These are phyloP conservation scores for Botrytis medusae DNA, from an alignment of 2,329 filamentous ascomycete genomes.

Conservation along the genomic window DNA sequence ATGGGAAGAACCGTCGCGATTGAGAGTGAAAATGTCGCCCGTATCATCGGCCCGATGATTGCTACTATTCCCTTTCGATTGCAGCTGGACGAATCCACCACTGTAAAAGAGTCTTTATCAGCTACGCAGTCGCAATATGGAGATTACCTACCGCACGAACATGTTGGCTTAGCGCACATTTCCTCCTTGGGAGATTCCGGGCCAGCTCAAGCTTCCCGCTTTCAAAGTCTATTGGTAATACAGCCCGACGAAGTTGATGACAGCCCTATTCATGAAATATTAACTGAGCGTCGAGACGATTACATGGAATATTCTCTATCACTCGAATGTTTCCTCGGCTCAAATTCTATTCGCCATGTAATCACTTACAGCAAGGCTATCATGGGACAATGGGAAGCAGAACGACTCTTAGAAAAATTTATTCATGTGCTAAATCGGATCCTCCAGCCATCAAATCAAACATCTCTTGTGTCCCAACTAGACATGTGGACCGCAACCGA, in stretches of 20 bases:
- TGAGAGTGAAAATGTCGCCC: background rate
- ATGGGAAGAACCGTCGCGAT: slow-evolving; percentile 43
- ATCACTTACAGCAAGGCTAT: background rate
- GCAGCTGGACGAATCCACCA: background rate
- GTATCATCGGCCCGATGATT: background rate
- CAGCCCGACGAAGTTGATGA: background rate
- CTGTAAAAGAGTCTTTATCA: background rate
- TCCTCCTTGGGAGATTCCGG: background rate
- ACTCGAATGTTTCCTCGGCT: background rate
- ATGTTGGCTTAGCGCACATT: background rate
- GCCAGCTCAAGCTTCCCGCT: background rate
- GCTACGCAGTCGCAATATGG: background rate
- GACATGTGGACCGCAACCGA: background rate
- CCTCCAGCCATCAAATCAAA: background rate
- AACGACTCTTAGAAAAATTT: background rate
- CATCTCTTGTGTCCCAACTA: background rate
- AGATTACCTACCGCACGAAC: background rate
- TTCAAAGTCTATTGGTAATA: background rate
- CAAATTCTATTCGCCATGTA: background rate
- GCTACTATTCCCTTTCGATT: background rate
- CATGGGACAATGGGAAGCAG: background rate
- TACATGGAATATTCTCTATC: background rate
- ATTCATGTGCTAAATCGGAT: background rate
- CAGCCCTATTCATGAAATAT: background rate
- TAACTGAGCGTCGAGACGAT: background rate